Evolutionary conservation across 1,139 yeast species (phyloP), one percentile per base, ranked within the genome.

Genomic region (Yamadazyma sp.): DNA sequence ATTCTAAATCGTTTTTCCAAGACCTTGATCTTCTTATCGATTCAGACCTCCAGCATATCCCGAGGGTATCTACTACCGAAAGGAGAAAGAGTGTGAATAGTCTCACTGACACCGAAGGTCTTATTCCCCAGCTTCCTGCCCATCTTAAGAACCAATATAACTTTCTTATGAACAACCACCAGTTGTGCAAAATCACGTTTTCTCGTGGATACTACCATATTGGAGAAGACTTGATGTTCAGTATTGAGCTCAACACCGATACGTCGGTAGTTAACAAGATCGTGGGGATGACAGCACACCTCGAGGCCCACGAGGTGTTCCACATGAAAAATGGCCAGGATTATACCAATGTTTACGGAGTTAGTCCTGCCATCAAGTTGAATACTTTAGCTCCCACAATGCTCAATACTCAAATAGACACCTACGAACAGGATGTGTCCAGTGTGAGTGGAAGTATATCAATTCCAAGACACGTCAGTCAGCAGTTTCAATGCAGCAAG

Each of bases 171-270:
- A 68, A 69, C 43, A 54, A 56, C 37, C 49, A 53, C 26, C 55
- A 57, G 17, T 49, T 70, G 21, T 70, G 77, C 45, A 45, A 53
- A n/a, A 53, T 70, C 11, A 52, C 54, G 9, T 39, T 64, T n/a
- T 55, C 70, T 2, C 71, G 73, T 44, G 68, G 76, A 1, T 69
- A 69, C 42, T 78, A 67, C 47, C 73, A 71, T 38, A 47, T 71
- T 9, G 78, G 81, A 1, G 82, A 78, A 27, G 76, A 73, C 40
- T 59, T 77, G 8, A 64, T 64, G 40, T 59, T 74, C 31, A 53
- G 59, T 0, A 50, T 76, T 8, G 47, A 46, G 14, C 33, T 48
- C 4, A 52, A 47, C 34, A 57, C 59, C 2, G 51, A 46, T 10
- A 39, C 36, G 10, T 41, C 50, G 4, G 21, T 22, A 3, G 4